Conservation (phyloP, 2,329 filamentous ascomycete genomes). For the Verticillium tricorpus region DNA sequence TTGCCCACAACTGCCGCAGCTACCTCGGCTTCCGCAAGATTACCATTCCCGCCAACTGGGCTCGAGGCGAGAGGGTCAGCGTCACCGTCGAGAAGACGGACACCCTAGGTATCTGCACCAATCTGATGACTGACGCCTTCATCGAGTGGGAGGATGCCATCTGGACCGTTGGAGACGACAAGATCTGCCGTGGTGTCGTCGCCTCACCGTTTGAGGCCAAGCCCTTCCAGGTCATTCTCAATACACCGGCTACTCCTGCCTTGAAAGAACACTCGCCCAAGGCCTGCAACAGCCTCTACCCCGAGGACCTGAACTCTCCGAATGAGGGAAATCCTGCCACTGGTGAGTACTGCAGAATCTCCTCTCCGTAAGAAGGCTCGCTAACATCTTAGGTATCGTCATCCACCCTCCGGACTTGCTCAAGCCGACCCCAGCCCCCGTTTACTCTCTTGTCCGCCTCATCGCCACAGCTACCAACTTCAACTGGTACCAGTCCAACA, state of each 20-base stretch:
- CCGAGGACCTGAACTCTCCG: slow-evolving; percentile 21
- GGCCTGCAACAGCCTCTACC: slow-evolving; percentile 43
- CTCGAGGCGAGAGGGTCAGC: slow-evolving; percentile 26
- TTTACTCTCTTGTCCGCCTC: slow-evolving; percentile 48
- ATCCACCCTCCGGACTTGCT: slow-evolving; percentile 34
- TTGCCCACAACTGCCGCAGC: slow-evolving; percentile 47
- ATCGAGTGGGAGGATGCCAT: slow-evolving; percentile 50
- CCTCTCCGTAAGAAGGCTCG: not conserved
- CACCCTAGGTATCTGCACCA: slow-evolving; percentile 42
- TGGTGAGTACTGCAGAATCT: slow-evolving; percentile 24
- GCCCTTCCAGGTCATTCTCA: slow-evolving; percentile 45
- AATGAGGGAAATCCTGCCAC: slow-evolving; percentile 40
- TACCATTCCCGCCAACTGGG: slow-evolving; percentile 32
- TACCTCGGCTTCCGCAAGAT: slow-evolving; percentile 52
- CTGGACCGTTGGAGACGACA: slow-evolving; percentile 31
- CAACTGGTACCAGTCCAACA: slow-evolving; percentile 51
- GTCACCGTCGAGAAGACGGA: slow-evolving; percentile 37
- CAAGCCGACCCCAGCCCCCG: slow-evolving; percentile 28
- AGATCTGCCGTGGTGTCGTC: slow-evolving; percentile 48
- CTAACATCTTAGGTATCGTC: slow-evolving; percentile 35
- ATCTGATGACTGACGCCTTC: slow-evolving; percentile 48
- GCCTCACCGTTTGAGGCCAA: slow-evolving; percentile 45
- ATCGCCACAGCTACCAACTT: slow-evolving; percentile 46
- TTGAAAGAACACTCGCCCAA: slow-evolving; percentile 33
- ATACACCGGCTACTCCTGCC: slow-evolving; percentile 28